Base-by-base conservation (phyloP, 768 basidiomycete species). In the Tubosaeta brunneosetosa region DNA sequence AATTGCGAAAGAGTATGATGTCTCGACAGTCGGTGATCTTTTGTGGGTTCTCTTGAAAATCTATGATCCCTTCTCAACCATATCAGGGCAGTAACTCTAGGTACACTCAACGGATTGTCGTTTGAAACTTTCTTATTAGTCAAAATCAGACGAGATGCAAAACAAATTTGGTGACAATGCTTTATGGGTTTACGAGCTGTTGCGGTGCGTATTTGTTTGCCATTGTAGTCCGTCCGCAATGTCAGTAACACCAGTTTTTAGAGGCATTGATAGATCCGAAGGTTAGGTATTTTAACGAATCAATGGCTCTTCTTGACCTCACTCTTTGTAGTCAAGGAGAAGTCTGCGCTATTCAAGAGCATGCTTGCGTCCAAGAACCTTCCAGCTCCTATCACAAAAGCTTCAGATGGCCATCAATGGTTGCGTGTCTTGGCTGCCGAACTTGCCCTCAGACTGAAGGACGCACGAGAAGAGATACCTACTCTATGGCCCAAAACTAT, bases 351-450 rank as follows among this genome's bases (percentile, higher is more conserved):
- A 29, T 86, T 81, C 56, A 97, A 97, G 73, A 92, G 90, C 61
- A 98, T 98, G 95, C 73, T 93, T 49, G 91, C 93, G 0, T 87
- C 92, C n/a, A 99, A 99, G 68, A 98, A 97, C 63, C 79, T 97
- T 22, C 83, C 86, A 0, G 81, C 83, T 32, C 81, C 88, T 0
- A 83, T 97, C 22, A 87, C 78, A 6, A 85, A 83, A 38, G 71
- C 79, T 13, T 75, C 82, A 3, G 86, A 94, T 53, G 94, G 92
- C 1, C 77, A 81, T 42, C 91, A 92, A 50, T 98, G 97, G 97
- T 81, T 99, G 43, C 78, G 87, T 10, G 86, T 98, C 10, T 80
- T 98, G 26, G 86, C 93, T 32, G 90, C 93, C 13, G 97, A 99
- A 62, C 77, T 99, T 17, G 84, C 89, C 6, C 74, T 94, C 9